A percentile compares a stretch with the other conserved stretches of the same genome.
These are phyloP conservation scores for Canavalia gladiata DNA, from an alignment of 306 rosid species.

Conservation along the genomic window DNA sequence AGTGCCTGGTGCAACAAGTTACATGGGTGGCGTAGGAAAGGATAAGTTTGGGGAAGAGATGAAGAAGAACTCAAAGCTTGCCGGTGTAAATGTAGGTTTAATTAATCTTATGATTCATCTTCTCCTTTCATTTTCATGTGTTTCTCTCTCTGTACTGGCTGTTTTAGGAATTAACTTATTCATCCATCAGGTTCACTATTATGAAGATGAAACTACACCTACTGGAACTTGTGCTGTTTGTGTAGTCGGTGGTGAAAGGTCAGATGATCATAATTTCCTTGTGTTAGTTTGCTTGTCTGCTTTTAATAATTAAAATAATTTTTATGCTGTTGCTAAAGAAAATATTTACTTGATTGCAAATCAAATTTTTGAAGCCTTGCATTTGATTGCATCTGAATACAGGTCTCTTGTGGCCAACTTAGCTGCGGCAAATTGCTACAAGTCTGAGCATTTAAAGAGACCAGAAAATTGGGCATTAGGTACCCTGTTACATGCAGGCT, in stretches of 20 bases:
- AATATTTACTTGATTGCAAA: conserved; percentile 34
- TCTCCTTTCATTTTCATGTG: background rate
- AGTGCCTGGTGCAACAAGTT: conserved; percentile 83
- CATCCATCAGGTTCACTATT: conserved; percentile 73
- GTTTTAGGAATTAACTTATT: conserved; percentile 20
- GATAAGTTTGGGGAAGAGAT: conserved; percentile 88
- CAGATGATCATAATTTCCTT: conserved; percentile 16
- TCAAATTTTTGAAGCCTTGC: conserved; percentile 30
- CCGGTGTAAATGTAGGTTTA: conserved; percentile 81
- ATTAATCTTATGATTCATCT: conserved; percentile 6
- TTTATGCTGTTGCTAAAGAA: background rate
- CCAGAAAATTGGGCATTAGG: conserved; percentile 93
- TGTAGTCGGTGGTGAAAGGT: conserved; percentile 86
- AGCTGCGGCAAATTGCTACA: conserved; percentile 92
- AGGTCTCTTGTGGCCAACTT: conserved; percentile 90
- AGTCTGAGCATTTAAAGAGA: conserved; percentile 76
- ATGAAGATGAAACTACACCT: conserved; percentile 78
- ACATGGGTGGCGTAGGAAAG: conserved; percentile 87
- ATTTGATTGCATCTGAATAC: conserved; percentile 18
- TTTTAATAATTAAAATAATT: background rate
- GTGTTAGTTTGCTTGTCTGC: background rate
- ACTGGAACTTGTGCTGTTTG: conserved; percentile 95
- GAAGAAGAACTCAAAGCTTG: conserved; percentile 70
- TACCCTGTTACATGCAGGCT: conserved; percentile 39
- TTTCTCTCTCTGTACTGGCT: conserved; percentile 16